Conservation (phyloP, 192 early-diverging fungal species). For the Oehlia diaphana region DNA sequence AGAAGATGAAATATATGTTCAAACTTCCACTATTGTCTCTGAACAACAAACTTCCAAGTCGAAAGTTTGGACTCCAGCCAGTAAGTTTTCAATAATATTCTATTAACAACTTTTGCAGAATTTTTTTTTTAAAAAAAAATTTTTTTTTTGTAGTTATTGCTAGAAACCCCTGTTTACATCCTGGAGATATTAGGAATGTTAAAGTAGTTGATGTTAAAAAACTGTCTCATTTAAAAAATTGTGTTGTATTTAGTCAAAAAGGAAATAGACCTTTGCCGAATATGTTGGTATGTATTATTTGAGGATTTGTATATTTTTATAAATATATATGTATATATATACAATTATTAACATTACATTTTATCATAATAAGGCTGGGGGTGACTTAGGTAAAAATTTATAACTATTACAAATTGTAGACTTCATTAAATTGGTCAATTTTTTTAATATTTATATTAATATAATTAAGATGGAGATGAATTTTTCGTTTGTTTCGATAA, state of each 20-base stretch:
- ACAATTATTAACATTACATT: not conserved
- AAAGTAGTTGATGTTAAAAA: slow-evolving; percentile 48
- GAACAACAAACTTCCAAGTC: not conserved
- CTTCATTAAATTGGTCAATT: too few species aligned
- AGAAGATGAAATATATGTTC: not conserved
- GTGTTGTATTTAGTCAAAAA: slow-evolving; percentile 72
- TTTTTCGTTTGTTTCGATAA: slow-evolving; percentile 54
- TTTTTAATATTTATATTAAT: too few species aligned
- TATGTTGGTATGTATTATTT: slow-evolving; percentile 73
- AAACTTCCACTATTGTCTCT: slow-evolving; percentile 27
- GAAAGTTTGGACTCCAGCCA: not conserved
- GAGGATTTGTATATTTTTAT: slow-evolving; percentile 32
- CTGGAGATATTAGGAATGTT: slow-evolving; percentile 59
- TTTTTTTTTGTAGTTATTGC: slow-evolving; percentile 37
- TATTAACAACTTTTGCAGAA: not conserved
- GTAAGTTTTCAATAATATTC: not conserved
- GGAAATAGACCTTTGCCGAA: slow-evolving; percentile 69
- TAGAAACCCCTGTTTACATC: slow-evolving; percentile 64
- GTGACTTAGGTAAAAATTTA: slow-evolving; percentile 7
- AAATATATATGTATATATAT: not conserved
- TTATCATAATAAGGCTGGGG: not conserved
- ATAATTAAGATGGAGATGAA: slow-evolving; percentile 9
- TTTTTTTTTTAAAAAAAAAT: too few species aligned
- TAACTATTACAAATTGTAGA: not conserved
- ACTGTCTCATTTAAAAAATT: slow-evolving; percentile 56